These are phyloP conservation scores for Otatea glauca DNA, from an alignment of 176 grass and related monocot species.

Conservation along the genomic window DNA sequence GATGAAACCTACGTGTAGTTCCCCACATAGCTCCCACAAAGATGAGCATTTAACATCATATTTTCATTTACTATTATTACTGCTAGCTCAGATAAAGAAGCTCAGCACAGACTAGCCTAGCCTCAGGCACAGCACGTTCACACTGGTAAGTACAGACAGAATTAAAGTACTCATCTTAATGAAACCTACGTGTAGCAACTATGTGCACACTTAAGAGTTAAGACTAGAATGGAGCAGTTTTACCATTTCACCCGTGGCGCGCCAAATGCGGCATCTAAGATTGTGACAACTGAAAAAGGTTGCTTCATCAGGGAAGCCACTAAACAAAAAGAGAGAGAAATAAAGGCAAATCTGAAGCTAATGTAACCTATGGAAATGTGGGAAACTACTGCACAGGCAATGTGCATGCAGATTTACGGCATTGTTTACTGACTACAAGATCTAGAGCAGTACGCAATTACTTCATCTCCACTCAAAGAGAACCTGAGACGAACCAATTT, in stretches of 20 bases:
- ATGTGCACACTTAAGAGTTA: constrained; percentile 20
- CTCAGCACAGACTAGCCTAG: not conserved
- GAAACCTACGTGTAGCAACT: constrained; percentile 33
- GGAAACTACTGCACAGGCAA: constrained; percentile 47
- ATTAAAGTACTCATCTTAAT: not conserved
- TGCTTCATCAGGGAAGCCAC: constrained; percentile 23
- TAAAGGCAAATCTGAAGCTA: constrained; percentile 3
- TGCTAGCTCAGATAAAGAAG: constrained; percentile 23
- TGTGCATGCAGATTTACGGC: constrained; percentile 28
- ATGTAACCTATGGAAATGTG: constrained; percentile 32
- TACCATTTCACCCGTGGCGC: not conserved
- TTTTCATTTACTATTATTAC: not conserved
- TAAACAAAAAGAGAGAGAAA: constrained; percentile 2
- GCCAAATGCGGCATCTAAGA: not conserved
- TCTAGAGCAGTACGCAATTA: constrained; percentile 47
- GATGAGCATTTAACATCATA: constrained; percentile 29
- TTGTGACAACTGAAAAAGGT: not conserved
- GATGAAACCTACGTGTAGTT: too few relatives aligned
- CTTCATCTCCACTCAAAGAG: constrained; percentile 61
- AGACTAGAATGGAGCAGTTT: constrained; percentile 32
- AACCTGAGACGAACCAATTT: constrained; percentile 36
- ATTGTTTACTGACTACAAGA: constrained; percentile 65
- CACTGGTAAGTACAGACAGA: not conserved
- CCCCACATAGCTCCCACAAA: constrained; percentile 38
- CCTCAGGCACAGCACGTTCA: constrained; percentile 21